A percentile compares a stretch with the other conserved stretches of the same genome.
phyloP scores from a whole-genome alignment of 371 early-diverging fungal genomes.

The Nematocida sp. region DNA sequence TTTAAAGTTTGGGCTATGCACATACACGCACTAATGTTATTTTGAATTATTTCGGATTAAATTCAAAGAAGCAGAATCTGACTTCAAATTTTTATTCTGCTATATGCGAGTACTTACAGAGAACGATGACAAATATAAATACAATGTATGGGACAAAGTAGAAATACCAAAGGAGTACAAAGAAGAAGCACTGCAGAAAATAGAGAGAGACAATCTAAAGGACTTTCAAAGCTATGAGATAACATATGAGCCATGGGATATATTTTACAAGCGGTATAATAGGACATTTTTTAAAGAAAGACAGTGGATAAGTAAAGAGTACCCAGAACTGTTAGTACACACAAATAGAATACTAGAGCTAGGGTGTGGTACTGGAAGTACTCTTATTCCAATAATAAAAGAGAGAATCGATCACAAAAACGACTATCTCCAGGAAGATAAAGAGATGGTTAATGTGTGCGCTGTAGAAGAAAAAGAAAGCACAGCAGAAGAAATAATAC shows the following conservation, averaged over 20 bases:
- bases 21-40: too few species aligned
- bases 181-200: constrained; percentile 38
- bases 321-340: constrained; percentile 26
- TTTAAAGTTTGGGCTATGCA: too few species aligned
- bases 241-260: constrained; percentile 57
- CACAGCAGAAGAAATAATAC: not conserved
- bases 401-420: not conserved
- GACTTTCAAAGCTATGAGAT: not conserved
- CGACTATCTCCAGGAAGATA: constrained; percentile 12
- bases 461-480: not conserved
- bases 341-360: constrained; percentile 55
- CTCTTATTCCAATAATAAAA: constrained; percentile 46
- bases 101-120: constrained; percentile 24
- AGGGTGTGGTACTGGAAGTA: constrained; percentile 65
- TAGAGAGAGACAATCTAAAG: constrained; percentile 45
- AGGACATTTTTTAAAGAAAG: constrained; percentile 59
- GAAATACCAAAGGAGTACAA: constrained; percentile 32
- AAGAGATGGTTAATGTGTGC: not conserved
- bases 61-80: too few species aligned
- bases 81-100: not conserved
- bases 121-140: constrained; percentile 50
- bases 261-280: constrained; percentile 62
- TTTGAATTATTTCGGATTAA: too few species aligned
- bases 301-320: constrained; percentile 59
- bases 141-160: constrained; percentile 64